Conservation (phyloP, 805 yeast species). For the Lipomyces sp. region DNA sequence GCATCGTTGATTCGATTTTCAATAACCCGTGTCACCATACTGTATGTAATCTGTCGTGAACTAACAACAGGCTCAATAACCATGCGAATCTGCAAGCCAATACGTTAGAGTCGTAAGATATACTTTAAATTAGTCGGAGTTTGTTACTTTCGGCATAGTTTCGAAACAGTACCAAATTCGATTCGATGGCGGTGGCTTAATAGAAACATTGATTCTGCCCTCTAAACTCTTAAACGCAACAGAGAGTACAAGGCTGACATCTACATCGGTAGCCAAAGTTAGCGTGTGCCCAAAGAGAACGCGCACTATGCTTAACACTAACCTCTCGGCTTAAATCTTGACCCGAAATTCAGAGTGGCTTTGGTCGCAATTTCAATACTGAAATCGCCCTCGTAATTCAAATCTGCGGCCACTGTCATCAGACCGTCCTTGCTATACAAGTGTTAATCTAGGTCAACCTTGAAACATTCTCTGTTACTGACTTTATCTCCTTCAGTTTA, state of each 20-base stretch:
- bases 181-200: constrained; percentile 90
- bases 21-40: constrained; percentile 77
- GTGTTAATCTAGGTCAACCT: not conserved
- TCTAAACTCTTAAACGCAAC: constrained; percentile 69
- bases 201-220: constrained; percentile 70
- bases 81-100: constrained; percentile 20
- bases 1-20: constrained; percentile 80
- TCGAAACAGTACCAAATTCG: constrained; percentile 91
- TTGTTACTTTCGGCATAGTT: constrained; percentile 59
- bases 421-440: constrained; percentile 68
- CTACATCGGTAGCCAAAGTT: constrained; percentile 42
- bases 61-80: constrained; percentile 90
- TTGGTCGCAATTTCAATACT: constrained; percentile 80
- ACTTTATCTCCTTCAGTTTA: constrained; percentile 62
- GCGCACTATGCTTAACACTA: not conserved
- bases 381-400: constrained; percentile 76
- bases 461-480: constrained; percentile 5
- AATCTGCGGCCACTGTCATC: constrained; percentile 61
- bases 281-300: not conserved
- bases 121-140: not conserved
- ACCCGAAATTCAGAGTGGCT: constrained; percentile 72
- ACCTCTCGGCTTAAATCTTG: constrained; percentile 65
- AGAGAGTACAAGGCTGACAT: constrained; percentile 73
- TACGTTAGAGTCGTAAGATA: not conserved
- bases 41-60: constrained; percentile 76